Conservation (phyloP, 2,329 filamentous ascomycete species). For the Colletotrichum eleusines region DNA sequence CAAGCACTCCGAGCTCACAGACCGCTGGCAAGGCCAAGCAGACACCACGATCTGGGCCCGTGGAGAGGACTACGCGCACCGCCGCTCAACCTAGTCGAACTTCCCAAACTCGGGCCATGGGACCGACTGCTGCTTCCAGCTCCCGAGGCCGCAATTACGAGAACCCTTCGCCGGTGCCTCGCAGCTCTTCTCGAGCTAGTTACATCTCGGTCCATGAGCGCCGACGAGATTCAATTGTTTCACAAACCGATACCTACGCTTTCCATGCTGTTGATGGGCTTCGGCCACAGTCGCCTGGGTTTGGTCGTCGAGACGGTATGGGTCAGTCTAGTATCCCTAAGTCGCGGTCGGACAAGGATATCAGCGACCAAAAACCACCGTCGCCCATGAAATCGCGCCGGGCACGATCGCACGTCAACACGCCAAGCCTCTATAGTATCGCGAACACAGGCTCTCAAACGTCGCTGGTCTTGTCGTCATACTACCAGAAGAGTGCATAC, state of each 20-base stretch:
- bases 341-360: constrained; percentile 52
- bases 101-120: constrained; percentile 35
- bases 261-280: constrained; percentile 60
- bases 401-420: constrained; percentile 51
- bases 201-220: constrained; percentile 65
- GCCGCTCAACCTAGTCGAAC: constrained; percentile 18
- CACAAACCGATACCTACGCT: constrained; percentile 67
- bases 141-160: constrained; percentile 41
- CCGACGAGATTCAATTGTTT: constrained; percentile 66
- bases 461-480: constrained; percentile 64
- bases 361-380: constrained; percentile 41
- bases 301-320: constrained; percentile 47
- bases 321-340: constrained; percentile 49
- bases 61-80: constrained; percentile 25
- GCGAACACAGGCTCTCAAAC: constrained; percentile 67
- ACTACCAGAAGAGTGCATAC: constrained; percentile 62
- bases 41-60: constrained; percentile 40
- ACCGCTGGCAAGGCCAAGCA: constrained; percentile 43
- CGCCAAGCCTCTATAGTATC: constrained; percentile 71
- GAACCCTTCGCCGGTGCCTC: constrained; percentile 46
- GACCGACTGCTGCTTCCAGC: constrained; percentile 39
- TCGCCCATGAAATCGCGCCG: constrained; percentile 46
- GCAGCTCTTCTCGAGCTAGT: constrained; percentile 60
- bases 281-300: constrained; percentile 59
- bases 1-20: constrained; percentile 36